phyloP scores from a whole-genome alignment of 192 early-diverging fungal species.

The Coemansia sp. region DNA sequence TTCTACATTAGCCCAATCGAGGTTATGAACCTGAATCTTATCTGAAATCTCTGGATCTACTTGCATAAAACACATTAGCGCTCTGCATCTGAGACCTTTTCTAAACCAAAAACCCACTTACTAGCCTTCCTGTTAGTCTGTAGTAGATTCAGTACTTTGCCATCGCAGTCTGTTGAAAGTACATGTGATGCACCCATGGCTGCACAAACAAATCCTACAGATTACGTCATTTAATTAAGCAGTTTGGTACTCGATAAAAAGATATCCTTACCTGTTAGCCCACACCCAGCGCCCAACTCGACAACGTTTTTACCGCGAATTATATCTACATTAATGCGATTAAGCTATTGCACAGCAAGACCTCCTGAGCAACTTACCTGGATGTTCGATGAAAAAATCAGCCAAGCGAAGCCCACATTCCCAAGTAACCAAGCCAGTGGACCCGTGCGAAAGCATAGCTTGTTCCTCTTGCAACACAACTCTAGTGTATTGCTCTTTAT shows the following conservation, averaged over 20 bases:
- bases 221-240: neutral
- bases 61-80: neutral
- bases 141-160: slow-evolving; percentile 32
- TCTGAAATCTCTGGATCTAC: slow-evolving; percentile 37
- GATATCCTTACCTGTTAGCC: slow-evolving; percentile 31
- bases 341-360: neutral
- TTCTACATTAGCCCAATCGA: slow-evolving; percentile 38
- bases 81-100: neutral
- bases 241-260: neutral
- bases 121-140: slow-evolving; percentile 30
- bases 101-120: slow-evolving; percentile 14
- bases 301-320: slow-evolving; percentile 42
- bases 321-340: slow-evolving; percentile 26
- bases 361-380: slow-evolving; percentile 22
- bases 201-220: slow-evolving; percentile 50
- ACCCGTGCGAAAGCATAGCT: slow-evolving; percentile 57
- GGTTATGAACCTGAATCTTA: slow-evolving; percentile 30
- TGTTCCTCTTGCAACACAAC: slow-evolving; percentile 56
- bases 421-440: slow-evolving; percentile 65
- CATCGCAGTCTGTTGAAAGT: slow-evolving; percentile 30
- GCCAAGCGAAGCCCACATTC: slow-evolving; percentile 58
- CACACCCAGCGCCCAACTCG: slow-evolving; percentile 50
- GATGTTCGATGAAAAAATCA: slow-evolving; percentile 54
- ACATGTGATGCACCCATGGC: slow-evolving; percentile 44
- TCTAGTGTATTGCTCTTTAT: slow-evolving; percentile 41